Percentiles rank a stretch among this genome's conserved stretches.
phyloP scores from a whole-genome alignment of 2,329 filamentous ascomycete genomes.

The Fusarium drepaniforme region DNA sequence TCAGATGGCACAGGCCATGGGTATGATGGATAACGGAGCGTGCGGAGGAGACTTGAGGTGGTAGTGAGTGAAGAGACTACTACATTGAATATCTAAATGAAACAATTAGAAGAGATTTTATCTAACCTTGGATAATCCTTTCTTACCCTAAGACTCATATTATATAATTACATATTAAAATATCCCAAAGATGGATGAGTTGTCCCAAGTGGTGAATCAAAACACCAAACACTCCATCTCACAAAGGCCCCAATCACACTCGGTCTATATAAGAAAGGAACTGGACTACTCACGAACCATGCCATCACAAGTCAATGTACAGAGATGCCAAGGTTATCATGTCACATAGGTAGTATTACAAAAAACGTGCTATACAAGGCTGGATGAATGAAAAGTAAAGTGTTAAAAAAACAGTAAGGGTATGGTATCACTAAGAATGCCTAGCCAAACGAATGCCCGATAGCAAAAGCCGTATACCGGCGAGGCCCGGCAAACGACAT shows the following conservation, averaged over 20 bases:
- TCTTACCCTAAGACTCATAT: not conserved
- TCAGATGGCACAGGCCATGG: constrained; percentile 14
- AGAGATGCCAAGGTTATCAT: constrained; percentile 21
- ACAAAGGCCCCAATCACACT: not conserved
- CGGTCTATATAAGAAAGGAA: not conserved
- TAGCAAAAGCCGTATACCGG: constrained; percentile 32
- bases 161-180: not conserved
- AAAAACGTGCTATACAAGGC: constrained; percentile 31
- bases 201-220: too few relatives aligned
- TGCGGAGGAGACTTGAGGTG: constrained; percentile 3
- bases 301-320: not conserved
- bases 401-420: constrained; percentile 40
- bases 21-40: not conserved
- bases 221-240: too few relatives aligned
- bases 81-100: not conserved
- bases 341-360: constrained; percentile 35
- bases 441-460: constrained; percentile 44
- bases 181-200: not conserved
- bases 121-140: not conserved
- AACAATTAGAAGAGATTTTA: not conserved
- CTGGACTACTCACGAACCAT: not conserved
- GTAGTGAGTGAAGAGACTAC: not conserved
- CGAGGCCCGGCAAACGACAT: constrained; percentile 30
- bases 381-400: constrained; percentile 18
- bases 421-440: constrained; percentile 52